phyloP scores from a whole-genome alignment of 2,329 filamentous ascomycete species.

The Dactylonectria macrodidyma region DNA sequence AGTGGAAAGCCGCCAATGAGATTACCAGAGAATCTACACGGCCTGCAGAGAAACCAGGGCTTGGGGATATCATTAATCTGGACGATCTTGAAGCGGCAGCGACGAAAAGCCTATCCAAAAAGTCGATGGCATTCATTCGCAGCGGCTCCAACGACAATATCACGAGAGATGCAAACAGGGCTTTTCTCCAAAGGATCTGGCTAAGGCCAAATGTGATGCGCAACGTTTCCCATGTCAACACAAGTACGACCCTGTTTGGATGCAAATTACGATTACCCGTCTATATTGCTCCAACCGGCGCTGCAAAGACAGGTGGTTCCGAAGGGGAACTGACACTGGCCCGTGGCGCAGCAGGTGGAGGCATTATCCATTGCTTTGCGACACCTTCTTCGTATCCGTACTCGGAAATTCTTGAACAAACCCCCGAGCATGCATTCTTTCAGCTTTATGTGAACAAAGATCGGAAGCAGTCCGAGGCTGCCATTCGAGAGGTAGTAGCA shows the following conservation, averaged over 20 bases:
- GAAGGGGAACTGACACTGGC: conserved; percentile 43
- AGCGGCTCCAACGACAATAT: conserved; percentile 46
- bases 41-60: conserved; percentile 10
- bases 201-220: conserved; percentile 45
- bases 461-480: conserved; percentile 63
- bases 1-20: not conserved
- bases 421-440: conserved; percentile 59
- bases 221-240: conserved; percentile 37
- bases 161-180: conserved; percentile 41
- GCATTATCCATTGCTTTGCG: conserved; percentile 73
- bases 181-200: conserved; percentile 40
- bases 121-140: conserved; percentile 45
- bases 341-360: conserved; percentile 50
- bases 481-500: conserved; percentile 60
- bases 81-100: conserved; percentile 47
- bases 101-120: conserved; percentile 23
- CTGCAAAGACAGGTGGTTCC: conserved; percentile 30
- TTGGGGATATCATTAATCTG: conserved; percentile 43
- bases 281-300: conserved; percentile 42
- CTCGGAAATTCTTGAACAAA: conserved; percentile 62
- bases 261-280: conserved; percentile 40
- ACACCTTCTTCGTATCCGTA: conserved; percentile 74
- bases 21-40: not conserved
- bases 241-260: conserved; percentile 37
- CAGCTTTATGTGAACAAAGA: conserved; percentile 75